Evolutionary conservation across 2,329 filamentous ascomycete species (phyloP), one percentile per base, ranked within the genome.

Genomic region (Dendryphion nanum): DNA sequence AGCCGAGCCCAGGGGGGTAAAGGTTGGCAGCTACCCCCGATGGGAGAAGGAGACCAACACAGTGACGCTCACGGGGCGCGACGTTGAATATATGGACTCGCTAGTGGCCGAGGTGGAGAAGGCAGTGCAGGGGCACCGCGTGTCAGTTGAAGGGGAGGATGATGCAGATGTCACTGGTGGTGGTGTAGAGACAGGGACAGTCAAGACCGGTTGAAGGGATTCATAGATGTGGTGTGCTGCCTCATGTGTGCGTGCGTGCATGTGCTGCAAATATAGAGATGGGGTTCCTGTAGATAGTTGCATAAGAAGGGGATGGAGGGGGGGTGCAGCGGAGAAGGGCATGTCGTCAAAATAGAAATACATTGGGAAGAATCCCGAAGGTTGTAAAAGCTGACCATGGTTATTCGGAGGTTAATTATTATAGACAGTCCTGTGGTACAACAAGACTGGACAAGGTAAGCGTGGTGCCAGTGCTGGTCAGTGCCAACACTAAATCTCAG

Each of bases 21-120:
- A 97, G 70, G 89, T 97, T 13, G 93, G 93, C 32, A 95, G 88
- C 66, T 97, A 98, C 67, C 93, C 93, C 23, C 76, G 89, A 38
- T 96, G 90, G 89, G 88, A 86, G 4, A 91, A 88, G 74, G 81
- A 81, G 56, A 76, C 76, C 47, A 97, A 97, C 66, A 93, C 89
- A 0, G 89, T 97, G 33, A 96, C 91, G 8, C 72, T 98, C 37
- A 90, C 96, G 13, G 81, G 75, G 13, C 82, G 81, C 49, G 86
- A 96, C 59, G 73, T 77, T 50, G 82, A 78, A 17, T 91, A 80
- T 52, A 77, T 97, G 60, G 88, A 95, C 62, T 82, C 81, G 35
- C 67, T 96, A 45, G 78, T 94, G 12, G 69, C 76, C 0, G 89
- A 95, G 61, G 87, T 95, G 3, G 79, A 87, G 59, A 70, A 80